Percentiles rank a stretch among this genome's conserved stretches.
phyloP scores from a whole-genome alignment of 805 yeast genomes.

The Kluyveromyces starmeri region DNA sequence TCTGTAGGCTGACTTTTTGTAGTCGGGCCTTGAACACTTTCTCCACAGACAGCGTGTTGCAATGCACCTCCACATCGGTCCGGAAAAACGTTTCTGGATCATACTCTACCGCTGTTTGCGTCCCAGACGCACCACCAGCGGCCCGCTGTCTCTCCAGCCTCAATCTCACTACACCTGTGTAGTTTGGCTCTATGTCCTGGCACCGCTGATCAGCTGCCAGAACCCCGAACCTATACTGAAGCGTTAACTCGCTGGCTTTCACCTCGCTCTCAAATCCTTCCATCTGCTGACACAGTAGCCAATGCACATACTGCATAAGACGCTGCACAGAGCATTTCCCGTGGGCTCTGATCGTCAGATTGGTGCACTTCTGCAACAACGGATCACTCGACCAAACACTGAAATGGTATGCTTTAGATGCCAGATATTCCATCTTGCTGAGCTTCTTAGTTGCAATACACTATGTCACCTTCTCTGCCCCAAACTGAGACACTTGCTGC shows the following conservation, averaged over 20 bases:
- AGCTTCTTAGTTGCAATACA: neutral
- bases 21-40: conserved; percentile 10
- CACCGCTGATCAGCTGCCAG: conserved; percentile 8
- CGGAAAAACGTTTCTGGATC: conserved; percentile 10
- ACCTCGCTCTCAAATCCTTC: neutral
- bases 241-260: conserved; percentile 3
- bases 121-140: neutral
- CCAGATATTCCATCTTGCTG: conserved; percentile 8
- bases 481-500: no score
- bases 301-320: conserved; percentile 23
- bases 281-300: conserved; percentile 5
- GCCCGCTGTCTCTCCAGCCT: conserved; percentile 10
- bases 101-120: conserved; percentile 10
- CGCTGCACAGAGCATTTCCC: conserved; percentile 18
- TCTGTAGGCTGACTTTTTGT: conserved; percentile 10
- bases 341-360: conserved; percentile 18
- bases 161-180: conserved; percentile 11
- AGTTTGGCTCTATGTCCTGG: conserved; percentile 12
- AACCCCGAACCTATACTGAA: conserved; percentile 8
- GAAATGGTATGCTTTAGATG: conserved; percentile 13
- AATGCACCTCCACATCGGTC: conserved; percentile 13
- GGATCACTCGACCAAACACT: conserved; percentile 17
- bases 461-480: no score
- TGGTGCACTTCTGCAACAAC: conserved; percentile 7
- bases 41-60: conserved; percentile 19